Evolutionary conservation across 192 early-diverging fungal species (phyloP).

Genomic region (Mortierella antarctica): DNA sequence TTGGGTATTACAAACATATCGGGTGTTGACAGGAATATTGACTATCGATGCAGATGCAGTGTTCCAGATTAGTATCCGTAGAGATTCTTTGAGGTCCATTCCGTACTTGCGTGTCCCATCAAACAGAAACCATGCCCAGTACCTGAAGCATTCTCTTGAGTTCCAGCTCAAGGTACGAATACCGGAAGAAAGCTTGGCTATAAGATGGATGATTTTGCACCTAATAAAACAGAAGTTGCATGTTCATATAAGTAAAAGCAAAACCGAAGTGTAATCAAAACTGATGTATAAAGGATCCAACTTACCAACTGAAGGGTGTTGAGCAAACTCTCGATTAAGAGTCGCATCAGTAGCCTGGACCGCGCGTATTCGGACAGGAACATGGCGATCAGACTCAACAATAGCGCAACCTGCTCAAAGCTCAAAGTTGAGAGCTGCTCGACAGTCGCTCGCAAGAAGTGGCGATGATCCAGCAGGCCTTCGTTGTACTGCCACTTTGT

Average conservation of each 20-base stretch:
- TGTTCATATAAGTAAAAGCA: not conserved
- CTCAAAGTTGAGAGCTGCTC: constrained; percentile 49
- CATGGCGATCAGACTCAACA: constrained; percentile 61
- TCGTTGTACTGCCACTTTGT: constrained; percentile 69
- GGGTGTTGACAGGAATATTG: constrained; percentile 64
- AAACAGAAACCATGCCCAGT: not conserved
- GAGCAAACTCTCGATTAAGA: constrained; percentile 64
- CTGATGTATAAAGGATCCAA: not conserved
- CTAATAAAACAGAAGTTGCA: constrained; percentile 2
- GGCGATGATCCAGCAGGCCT: constrained; percentile 61
- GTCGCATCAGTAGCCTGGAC: constrained; percentile 62
- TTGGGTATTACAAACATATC: constrained; percentile 72
- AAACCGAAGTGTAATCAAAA: too few relatives aligned
- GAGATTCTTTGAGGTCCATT: too few relatives aligned
- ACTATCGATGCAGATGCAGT: constrained; percentile 28
- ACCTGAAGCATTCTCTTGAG: constrained; percentile 64
- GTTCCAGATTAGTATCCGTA: too few relatives aligned
- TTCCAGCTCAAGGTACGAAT: constrained; percentile 57
- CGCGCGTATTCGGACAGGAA: constrained; percentile 64
- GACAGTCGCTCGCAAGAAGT: constrained; percentile 61
- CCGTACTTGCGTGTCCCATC: too few relatives aligned
- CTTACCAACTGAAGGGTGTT: constrained; percentile 60
- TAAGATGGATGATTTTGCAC: constrained; percentile 36
- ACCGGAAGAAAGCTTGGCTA: constrained; percentile 40
- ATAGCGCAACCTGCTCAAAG: constrained; percentile 55